Evolutionary conservation across 768 basidiomycete species (phyloP), one percentile per base, ranked within the genome.

Genomic region (Clitopilus hobsonii): DNA sequence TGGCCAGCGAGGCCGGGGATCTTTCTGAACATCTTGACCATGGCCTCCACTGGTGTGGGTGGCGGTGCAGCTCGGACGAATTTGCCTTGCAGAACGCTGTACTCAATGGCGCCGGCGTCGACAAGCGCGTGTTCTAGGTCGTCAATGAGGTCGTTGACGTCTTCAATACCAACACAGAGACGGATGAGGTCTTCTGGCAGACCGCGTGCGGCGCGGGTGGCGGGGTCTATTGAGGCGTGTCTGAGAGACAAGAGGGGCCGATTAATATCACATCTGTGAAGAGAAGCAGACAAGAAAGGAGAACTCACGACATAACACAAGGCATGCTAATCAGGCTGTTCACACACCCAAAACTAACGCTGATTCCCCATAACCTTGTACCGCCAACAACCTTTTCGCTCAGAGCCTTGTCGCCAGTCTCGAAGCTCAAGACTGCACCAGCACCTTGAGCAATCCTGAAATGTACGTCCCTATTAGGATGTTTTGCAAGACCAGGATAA

Each of bases 321-420:
- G 97, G 97, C 96, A 99, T 98, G 60, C 91, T 94, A 72, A 98
- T 98, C 69, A 99, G 69, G 65, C 91, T 94, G 75, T 99, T 99
- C 57, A 99, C 95, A 61, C 91, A 94, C 27, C 97, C 97, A 65
- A 99, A 99, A 67, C 92, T 94, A 63, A 99, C 97, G 58, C 89
- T 93, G 65, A 99, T 98, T 18, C 95, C 92, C 95, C 96, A 99
- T 24, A 99, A 74, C 52, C 94, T 80, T 14, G 97, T 91, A 0
- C 87, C 90, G 5, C 89, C 96, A 7, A 99, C 94, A 57, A 98
- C 89, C 51, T 86, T 82, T 71, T 98, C 94, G 67, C 92, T 95
- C 56, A 98, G 67, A 49, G 79, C 85, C 65, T 91, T 94, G 73
- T 93, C 88, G 24, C 89, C 94, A 2, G 97, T 99, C 58, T 91